Conservation (phyloP, 2,329 filamentous ascomycete species). For the Dactylonectria macrodidyma region DNA sequence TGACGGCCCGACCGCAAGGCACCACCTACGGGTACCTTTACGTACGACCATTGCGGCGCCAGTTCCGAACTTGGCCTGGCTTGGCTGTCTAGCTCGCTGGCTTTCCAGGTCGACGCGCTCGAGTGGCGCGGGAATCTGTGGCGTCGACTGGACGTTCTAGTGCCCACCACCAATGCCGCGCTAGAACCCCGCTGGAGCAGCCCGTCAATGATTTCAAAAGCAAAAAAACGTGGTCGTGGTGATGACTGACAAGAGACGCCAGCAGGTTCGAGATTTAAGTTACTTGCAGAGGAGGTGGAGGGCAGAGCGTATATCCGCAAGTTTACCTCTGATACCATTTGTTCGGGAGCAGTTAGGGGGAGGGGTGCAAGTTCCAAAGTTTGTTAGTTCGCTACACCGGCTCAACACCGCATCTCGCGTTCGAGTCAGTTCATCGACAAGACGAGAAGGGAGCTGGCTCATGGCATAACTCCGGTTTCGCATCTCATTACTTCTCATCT, state of each 20-base stretch:
- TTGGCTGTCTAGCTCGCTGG: slow-evolving; percentile 12
- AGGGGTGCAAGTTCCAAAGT: slow-evolving; percentile 14
- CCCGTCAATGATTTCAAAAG: slow-evolving; percentile 26
- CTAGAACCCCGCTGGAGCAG: slow-evolving; percentile 35
- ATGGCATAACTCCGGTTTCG: slow-evolving; percentile 8
- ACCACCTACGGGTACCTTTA: slow-evolving; percentile 15
- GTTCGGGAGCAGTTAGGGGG: background rate
- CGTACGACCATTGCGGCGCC: slow-evolving; percentile 21
- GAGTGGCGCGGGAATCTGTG: slow-evolving; percentile 14
- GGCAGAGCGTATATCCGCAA: background rate
- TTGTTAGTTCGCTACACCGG: slow-evolving; percentile 23
- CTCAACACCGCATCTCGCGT: slow-evolving; percentile 6
- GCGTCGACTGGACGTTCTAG: slow-evolving; percentile 28
- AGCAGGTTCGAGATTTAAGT: background rate
- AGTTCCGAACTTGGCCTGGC: slow-evolving; percentile 12
- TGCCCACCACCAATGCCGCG: slow-evolving; percentile 26
- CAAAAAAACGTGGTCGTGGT: slow-evolving; percentile 30
- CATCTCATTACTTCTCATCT: background rate
- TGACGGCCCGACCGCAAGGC: slow-evolving; percentile 17
- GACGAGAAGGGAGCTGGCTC: background rate
- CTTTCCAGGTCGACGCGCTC: background rate
- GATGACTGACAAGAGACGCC: background rate
- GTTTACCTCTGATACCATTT: background rate
- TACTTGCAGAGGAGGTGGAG: background rate
- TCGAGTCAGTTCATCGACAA: slow-evolving; percentile 20